Conservation (phyloP, 2,329 filamentous ascomycete genomes). For the Chaetomium strumarium region DNA sequence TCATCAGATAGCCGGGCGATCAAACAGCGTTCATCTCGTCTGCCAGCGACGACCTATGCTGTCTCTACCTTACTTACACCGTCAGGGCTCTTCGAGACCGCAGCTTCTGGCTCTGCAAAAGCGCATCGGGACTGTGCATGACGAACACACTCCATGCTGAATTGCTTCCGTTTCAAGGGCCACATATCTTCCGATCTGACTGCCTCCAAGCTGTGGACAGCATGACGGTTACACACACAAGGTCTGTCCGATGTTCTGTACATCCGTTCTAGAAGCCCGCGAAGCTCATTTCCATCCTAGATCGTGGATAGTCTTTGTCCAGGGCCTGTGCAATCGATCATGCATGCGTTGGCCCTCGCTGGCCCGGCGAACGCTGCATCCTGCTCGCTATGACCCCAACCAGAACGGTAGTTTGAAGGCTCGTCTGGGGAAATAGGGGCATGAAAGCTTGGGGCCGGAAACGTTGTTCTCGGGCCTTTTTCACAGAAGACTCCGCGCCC, state of each 20-base stretch:
- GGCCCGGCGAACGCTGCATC: conserved; percentile 9
- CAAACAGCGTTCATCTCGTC: conserved; percentile 23
- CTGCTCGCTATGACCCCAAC: conserved; percentile 19
- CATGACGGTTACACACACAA: conserved; percentile 13
- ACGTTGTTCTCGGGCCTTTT: background rate
- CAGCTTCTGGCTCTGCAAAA: conserved; percentile 11
- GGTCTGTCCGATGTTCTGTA: background rate
- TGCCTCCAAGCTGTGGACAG: conserved; percentile 3
- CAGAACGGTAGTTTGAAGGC: conserved; percentile 10
- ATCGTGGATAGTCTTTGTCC: background rate
- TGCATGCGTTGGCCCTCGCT: background rate
- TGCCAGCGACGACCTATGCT: conserved; percentile 11
- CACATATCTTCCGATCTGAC: background rate
- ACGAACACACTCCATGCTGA: conserved; percentile 7
- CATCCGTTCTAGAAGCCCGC: conserved; percentile 21
- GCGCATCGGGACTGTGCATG: conserved; percentile 12
- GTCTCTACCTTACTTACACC: background rate
- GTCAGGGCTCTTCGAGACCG: conserved; percentile 13
- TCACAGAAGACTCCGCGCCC: background rate
- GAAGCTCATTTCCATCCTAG: background rate
- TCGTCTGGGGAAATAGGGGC: conserved; percentile 15
- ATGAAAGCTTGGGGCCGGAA: background rate
- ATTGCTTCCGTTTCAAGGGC: conserved; percentile 20
- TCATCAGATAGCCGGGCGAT: conserved; percentile 19
- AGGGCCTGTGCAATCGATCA: background rate